Base-by-base conservation (phyloP, 2,329 filamentous ascomycete species). In the Calonectria naviculata region DNA sequence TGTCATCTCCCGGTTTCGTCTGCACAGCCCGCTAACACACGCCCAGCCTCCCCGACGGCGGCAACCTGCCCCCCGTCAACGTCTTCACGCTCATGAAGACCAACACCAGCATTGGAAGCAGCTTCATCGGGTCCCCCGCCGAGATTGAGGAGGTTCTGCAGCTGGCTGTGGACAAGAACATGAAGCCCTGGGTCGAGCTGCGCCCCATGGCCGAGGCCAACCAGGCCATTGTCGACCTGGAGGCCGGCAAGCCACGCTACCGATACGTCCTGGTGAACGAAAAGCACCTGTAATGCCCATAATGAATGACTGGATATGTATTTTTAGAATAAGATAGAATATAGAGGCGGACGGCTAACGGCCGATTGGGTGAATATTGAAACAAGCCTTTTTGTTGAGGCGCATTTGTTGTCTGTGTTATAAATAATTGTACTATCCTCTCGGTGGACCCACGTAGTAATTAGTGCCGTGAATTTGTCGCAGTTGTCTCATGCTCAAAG, bases 71-170 rank as follows among this genome's bases (percentile, higher is more conserved):
- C 28, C 73, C 75, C 21, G 65, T 79, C 64, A 78, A 70, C 54
- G 77, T 75, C 36, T 78, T 78, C 58, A 67, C 67, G 29, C 73
- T 78, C 15, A 70, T 78, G 63, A 41, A 28, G 34, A 75, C 73
- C 21, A 68, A 67, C 21, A 70, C 78, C 67, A 87, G 85, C 75
- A 80, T 91, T 24, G 86, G 85, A 0, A 89, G 88, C 28, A 82
- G 80, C 58, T 60, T 80, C 49, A 82, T 90, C 72, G 88, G 89
- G 0, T 84, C 84, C 26, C 89, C 89, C 0, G 78, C 79, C 24
- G 87, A 92, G 73, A 91, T 92, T 52, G 83, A 86, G 63, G 87
- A 90, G 76, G 92, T 92, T 90, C 79, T 92, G 63, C 74, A 87
- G 70, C 85, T 92, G 68, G 89, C 88, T 19, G 89, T 86, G 1